A percentile compares a stretch with the other conserved stretches of the same genome.
Evolutionary conservation across 352 stramenopile genomes (phyloP).

Genomic region (Albugo laibachii): DNA sequence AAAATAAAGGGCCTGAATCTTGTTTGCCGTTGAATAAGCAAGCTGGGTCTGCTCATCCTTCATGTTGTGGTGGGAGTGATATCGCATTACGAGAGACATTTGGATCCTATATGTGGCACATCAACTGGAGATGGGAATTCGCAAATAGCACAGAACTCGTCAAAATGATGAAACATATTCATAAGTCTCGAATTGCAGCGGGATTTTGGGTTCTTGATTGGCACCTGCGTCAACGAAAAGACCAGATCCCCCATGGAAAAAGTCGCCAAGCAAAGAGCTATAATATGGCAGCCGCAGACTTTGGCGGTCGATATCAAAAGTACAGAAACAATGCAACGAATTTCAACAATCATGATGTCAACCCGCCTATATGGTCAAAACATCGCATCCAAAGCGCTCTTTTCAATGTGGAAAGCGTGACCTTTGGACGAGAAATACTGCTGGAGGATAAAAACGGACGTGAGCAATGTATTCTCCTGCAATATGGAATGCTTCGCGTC

Average conservation of each 20-base stretch:
- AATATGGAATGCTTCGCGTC: constrained; percentile 56
- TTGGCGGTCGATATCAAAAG: too few species aligned
- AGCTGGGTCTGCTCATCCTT: constrained; percentile 12
- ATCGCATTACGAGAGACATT: constrained; percentile 57
- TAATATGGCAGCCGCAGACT: too few species aligned
- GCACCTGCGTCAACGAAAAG: constrained; percentile 36
- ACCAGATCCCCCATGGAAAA: constrained; percentile 13
- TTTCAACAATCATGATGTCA: too few species aligned
- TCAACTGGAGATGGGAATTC: constrained; percentile 69
- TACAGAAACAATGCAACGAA: too few species aligned
- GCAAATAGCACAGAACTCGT: constrained; percentile 24
- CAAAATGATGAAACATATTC: constrained; percentile 45
- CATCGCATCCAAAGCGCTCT: too few species aligned
- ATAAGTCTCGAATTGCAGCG: constrained; percentile 41
- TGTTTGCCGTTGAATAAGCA: constrained; percentile 4
- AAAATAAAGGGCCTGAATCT: constrained; percentile 4
- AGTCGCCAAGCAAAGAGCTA: too few species aligned
- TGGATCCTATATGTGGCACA: constrained; percentile 75
- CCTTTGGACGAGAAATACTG: constrained; percentile 63
- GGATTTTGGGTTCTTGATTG: constrained; percentile 75
- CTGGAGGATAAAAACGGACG: constrained; percentile 67
- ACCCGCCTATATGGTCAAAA: too few species aligned
- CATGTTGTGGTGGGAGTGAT: constrained; percentile 61
- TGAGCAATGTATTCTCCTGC: constrained; percentile 46
- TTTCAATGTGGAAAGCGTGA: constrained; percentile 26